Base-by-base conservation (phyloP, 2,329 filamentous ascomycete genomes). In the Thermochaetoides dissita region DNA sequence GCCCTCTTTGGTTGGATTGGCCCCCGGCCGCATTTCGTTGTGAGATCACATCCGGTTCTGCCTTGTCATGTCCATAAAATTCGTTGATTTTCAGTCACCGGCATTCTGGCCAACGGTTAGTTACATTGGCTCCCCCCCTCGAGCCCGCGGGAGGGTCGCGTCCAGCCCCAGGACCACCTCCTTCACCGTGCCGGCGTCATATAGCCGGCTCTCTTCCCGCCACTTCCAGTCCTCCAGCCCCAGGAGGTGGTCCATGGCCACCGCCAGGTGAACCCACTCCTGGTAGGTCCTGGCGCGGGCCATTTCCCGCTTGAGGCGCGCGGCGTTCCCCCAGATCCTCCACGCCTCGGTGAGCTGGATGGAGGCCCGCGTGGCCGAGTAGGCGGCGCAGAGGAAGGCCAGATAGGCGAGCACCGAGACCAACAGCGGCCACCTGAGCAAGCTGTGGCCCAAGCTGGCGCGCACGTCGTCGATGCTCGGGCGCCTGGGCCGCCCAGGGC, bases 261-360 rank as follows among this genome's bases (percentile, higher is more conserved):
- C 76, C 1, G 91, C 91, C 1, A 81, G 82, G 6, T 67, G 63
- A 6, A 89, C 75, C 91, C 91, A 98, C 55, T 91, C 84, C 34
- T 72, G 63, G 58, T 96, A 96, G 46, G 71, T 83, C 6, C 69
- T 75, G 36, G 87, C 81, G 7, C 68, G 67, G 42, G 83, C 79
- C 60, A 98, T 69, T 38, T 76, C 77, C 42, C 74, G 69, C 33
- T 89, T 71, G 34, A 96, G 64, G 35, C 62, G 67, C 58, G 94
- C 75, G 39, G 88, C 71, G 53, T 72, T 74, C 6, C 91, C 91
- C 89, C 91, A 96, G 24, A 87, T 83, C 43, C 95, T 70, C 57
- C 82, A 84, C 54, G 94, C 84, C 61, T 98, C 91, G 64, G 96
- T 98, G 1, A 84, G 63, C 63, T 81, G 87, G 51, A 98, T 91